Percentiles rank a stretch among this genome's conserved stretches.
Evolutionary conservation across 2,329 filamentous ascomycete species (phyloP).

Genomic region (Sporothrix humicola): DNA sequence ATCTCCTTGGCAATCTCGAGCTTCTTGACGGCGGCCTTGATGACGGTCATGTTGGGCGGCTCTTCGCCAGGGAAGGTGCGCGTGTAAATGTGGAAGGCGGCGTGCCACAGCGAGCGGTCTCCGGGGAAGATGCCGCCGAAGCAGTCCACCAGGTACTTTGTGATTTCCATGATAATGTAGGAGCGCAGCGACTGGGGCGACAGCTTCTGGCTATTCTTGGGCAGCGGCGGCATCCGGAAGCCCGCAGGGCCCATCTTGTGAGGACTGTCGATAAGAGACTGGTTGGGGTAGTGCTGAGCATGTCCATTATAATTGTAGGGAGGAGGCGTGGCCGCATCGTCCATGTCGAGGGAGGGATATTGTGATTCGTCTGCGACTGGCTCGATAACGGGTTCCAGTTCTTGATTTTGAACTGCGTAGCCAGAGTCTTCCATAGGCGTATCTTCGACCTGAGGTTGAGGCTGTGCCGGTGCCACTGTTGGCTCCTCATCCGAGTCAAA

Average conservation of each 20-base stretch:
- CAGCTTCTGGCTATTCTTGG: constrained; percentile 38
- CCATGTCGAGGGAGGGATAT: background rate
- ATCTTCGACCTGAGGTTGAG: background rate
- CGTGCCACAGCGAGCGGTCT: constrained; percentile 56
- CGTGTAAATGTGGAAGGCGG: constrained; percentile 54
- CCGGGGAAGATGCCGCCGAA: constrained; percentile 58
- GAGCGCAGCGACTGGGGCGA: constrained; percentile 36
- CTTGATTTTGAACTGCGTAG: background rate
- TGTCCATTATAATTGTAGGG: too few relatives aligned
- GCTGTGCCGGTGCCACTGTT: too few relatives aligned
- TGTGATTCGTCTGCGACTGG: background rate
- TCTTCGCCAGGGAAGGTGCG: constrained; percentile 49
- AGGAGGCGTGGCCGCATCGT: background rate
- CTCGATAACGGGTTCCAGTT: too few relatives aligned
- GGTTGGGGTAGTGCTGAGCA: too few relatives aligned
- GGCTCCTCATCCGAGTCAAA: too few relatives aligned
- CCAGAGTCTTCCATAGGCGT: background rate
- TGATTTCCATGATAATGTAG: constrained; percentile 49
- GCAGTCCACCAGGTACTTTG: constrained; percentile 50
- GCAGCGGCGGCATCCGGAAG: constrained; percentile 37
- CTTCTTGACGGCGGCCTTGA: constrained; percentile 48
- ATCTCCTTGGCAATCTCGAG: constrained; percentile 47
- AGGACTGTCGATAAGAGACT: too few relatives aligned
- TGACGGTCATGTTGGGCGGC: constrained; percentile 50
- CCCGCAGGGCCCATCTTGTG: background rate